A percentile compares a stretch with the other conserved stretches of the same genome.
Evolutionary conservation across 768 basidiomycete genomes (phyloP).

Genomic region (Mycena belliarum): DNA sequence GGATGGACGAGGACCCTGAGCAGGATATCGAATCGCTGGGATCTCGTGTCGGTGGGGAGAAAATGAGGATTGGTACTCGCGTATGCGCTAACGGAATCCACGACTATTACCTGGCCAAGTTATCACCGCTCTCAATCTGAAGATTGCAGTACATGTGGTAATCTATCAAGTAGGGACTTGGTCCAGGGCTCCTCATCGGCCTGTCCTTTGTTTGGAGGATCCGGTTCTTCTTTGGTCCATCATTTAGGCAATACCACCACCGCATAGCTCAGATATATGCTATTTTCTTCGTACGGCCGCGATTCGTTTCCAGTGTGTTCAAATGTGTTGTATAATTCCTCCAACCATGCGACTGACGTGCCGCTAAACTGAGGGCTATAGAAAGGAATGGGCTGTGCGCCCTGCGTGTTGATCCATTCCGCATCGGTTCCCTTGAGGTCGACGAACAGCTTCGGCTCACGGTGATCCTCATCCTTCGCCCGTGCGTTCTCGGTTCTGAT

Average conservation of each 20-base stretch:
- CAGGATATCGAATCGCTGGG: neutral
- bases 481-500: neutral
- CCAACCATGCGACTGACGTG: neutral
- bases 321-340: neutral
- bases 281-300: slow-evolving; percentile 6
- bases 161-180: too few relatives aligned
- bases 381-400: slow-evolving; percentile 1
- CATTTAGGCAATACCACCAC: slow-evolving; percentile 1
- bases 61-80: too few relatives aligned
- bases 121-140: too few relatives aligned
- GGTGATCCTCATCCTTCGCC: too few relatives aligned
- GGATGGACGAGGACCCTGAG: neutral
- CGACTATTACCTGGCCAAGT: too few relatives aligned
- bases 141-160: too few relatives aligned
- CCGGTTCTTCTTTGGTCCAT: slow-evolving; percentile 7
- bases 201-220: too few relatives aligned
- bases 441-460: neutral
- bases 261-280: slow-evolving; percentile 11
- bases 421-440: slow-evolving; percentile 12
- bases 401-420: slow-evolving; percentile 1
- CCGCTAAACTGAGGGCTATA: neutral
- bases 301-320: slow-evolving; percentile 6
- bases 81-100: too few relatives aligned
- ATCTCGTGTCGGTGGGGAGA: neutral
- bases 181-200: too few relatives aligned